These are phyloP conservation scores for Coemansia aciculifera DNA, from an alignment of 192 early-diverging fungal species.

Conservation along the genomic window DNA sequence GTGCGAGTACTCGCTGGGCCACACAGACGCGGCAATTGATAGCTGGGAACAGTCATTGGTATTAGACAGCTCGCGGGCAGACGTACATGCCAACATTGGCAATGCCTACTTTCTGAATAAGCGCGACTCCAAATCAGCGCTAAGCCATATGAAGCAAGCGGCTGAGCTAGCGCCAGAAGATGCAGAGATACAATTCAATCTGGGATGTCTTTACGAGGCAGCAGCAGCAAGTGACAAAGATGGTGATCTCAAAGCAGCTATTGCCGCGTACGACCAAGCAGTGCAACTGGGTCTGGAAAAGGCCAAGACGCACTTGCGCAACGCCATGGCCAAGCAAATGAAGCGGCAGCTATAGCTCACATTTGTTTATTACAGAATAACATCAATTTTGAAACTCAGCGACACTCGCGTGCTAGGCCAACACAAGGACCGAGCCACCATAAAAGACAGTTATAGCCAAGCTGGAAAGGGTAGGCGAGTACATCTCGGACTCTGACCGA, in stretches of 20 bases:
- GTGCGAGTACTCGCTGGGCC: constrained; percentile 48
- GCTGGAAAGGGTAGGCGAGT: constrained; percentile 31
- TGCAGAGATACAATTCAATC: constrained; percentile 67
- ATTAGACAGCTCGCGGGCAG: constrained; percentile 56
- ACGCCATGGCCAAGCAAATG: constrained; percentile 53
- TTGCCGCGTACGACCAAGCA: constrained; percentile 58
- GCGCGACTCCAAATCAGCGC: constrained; percentile 49
- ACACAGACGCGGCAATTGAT: constrained; percentile 58
- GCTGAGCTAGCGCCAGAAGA: constrained; percentile 62
- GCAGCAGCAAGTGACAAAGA: not conserved
- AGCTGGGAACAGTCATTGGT: constrained; percentile 61
- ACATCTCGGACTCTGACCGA: constrained; percentile 22
- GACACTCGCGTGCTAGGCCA: constrained; percentile 19
- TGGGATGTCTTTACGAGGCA: constrained; percentile 66
- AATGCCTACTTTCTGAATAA: constrained; percentile 59
- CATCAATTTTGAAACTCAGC: not conserved
- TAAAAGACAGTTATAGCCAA: constrained; percentile 46
- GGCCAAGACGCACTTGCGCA: constrained; percentile 60
- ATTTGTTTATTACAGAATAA: not conserved
- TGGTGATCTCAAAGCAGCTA: constrained; percentile 59
- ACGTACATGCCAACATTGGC: constrained; percentile 73
- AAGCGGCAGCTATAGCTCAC: not conserved
- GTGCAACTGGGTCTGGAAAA: constrained; percentile 54
- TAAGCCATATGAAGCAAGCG: constrained; percentile 61
- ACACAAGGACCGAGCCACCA: constrained; percentile 42